Conservation (phyloP, 2,329 filamentous ascomycete species). For the Alternaria dauci region DNA sequence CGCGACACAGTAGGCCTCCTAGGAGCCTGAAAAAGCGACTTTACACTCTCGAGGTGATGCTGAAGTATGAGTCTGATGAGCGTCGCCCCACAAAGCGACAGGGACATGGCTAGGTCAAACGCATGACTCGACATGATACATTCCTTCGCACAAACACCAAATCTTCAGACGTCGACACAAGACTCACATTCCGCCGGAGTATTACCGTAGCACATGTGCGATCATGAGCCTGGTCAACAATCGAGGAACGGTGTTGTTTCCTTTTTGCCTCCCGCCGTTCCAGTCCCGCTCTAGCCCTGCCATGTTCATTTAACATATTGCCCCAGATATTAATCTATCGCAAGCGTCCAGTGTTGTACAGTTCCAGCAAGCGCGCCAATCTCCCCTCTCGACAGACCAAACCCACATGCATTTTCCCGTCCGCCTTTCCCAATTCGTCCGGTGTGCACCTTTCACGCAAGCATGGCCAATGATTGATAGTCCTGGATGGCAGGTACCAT, state of each 20-base stretch:
- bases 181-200: constrained; percentile 6
- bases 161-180: background rate
- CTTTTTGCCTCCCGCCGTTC: constrained; percentile 12
- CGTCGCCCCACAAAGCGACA: background rate
- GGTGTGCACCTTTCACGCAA: constrained; percentile 2
- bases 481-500: constrained; percentile 21
- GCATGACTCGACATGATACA: constrained; percentile 2
- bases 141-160: background rate
- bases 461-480: constrained; percentile 18
- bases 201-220: constrained; percentile 6
- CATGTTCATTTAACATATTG: constrained; percentile 38
- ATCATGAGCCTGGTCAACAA: background rate
- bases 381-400: constrained; percentile 8
- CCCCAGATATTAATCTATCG: constrained; percentile 47
- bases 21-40: too few species aligned
- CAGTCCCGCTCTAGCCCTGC: constrained; percentile 23
- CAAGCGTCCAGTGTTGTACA: constrained; percentile 18
- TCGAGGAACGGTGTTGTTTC: constrained; percentile 9
- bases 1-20: too few species aligned
- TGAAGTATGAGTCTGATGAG: background rate
- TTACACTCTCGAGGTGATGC: too few species aligned
- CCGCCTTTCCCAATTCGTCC: constrained; percentile 18
- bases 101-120: background rate
- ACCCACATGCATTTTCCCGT: constrained; percentile 5
- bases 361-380: constrained; percentile 26